phyloP scores from a whole-genome alignment of 495 filamentous ascomycete genomes.

The Thermothielavioides terrestris region DNA sequence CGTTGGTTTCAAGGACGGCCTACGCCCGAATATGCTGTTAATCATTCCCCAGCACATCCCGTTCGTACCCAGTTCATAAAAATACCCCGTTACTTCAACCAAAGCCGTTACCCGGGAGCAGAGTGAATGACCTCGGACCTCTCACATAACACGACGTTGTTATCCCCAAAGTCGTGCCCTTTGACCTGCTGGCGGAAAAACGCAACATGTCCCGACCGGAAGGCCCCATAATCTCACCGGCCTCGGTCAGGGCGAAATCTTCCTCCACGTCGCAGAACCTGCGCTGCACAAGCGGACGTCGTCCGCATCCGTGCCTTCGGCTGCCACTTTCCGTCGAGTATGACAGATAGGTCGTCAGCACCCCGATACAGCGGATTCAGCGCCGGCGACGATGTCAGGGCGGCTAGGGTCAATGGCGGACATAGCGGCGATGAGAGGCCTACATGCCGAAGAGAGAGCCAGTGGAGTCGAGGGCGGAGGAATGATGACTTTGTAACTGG shows the following conservation, averaged over 20 bases:
- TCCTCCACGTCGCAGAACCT: conserved; percentile 25
- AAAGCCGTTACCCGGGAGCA: too few relatives aligned
- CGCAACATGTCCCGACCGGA: conserved; percentile 19
- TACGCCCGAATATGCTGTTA: too few relatives aligned
- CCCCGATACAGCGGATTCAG: conserved; percentile 25
- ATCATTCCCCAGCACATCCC: too few relatives aligned
- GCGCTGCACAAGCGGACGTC: conserved; percentile 16
- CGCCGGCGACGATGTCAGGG: conserved; percentile 28
- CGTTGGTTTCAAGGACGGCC: too few relatives aligned
- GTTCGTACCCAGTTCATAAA: too few relatives aligned
- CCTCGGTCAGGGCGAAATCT: conserved; percentile 29
- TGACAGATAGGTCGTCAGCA: conserved; percentile 25
- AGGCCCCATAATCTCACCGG: conserved; percentile 22
- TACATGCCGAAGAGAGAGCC: conserved; percentile 18
- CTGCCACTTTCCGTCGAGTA: conserved; percentile 21
- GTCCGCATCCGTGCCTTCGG: conserved; percentile 27
- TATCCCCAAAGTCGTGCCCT: conserved; percentile 20
- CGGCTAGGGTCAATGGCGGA: too few relatives aligned
- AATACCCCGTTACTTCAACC: too few relatives aligned
- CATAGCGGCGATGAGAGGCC: too few relatives aligned
- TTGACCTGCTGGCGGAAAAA: conserved; percentile 20
- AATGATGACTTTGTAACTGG: too few relatives aligned
- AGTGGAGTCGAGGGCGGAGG: too few relatives aligned
- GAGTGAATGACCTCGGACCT: conserved; percentile 27
- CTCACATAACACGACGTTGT: conserved; percentile 28